phyloP scores from a whole-genome alignment of 2,329 filamentous ascomycete species.

The Microcyclosporella mali region DNA sequence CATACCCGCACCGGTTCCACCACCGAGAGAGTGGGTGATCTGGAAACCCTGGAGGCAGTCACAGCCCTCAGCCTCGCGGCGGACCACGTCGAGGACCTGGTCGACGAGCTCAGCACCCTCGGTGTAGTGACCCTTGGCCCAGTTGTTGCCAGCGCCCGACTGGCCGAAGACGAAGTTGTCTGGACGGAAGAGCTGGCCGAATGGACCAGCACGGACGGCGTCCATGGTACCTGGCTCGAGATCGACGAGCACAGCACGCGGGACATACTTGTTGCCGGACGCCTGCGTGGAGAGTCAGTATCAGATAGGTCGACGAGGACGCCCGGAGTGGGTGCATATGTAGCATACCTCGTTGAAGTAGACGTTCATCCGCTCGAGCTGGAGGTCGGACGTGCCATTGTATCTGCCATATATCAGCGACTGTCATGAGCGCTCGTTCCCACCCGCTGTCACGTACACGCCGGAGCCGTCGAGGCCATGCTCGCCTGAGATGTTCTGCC shows the following conservation, averaged over 20 bases:
- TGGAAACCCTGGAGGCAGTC: slow-evolving; percentile 99
- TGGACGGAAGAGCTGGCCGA: slow-evolving; percentile 98
- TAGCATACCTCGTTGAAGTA: slow-evolving; percentile 85
- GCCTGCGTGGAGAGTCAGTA: slow-evolving; percentile 51
- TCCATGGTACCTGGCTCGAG: slow-evolving; percentile 99
- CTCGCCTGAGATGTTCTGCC: slow-evolving; percentile 59
- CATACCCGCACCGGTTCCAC: slow-evolving; percentile 99
- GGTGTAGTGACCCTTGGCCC: slow-evolving; percentile 99
- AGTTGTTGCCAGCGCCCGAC: slow-evolving; percentile 99
- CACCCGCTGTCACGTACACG: slow-evolving; percentile 61
- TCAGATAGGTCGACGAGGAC: slow-evolving; percentile 1
- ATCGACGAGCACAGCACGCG: slow-evolving; percentile 98
- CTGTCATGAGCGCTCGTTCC: slow-evolving; percentile 1
- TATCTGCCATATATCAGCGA: slow-evolving; percentile 55
- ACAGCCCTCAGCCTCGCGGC: slow-evolving; percentile 96
- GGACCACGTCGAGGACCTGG: slow-evolving; percentile 95
- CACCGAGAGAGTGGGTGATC: slow-evolving; percentile 99
- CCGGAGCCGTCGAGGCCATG: slow-evolving; percentile 97
- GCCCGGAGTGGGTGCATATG: background rate
- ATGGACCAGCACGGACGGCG: slow-evolving; percentile 93
- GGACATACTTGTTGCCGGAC: slow-evolving; percentile 97
- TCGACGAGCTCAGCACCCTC: slow-evolving; percentile 99
- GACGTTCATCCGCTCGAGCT: slow-evolving; percentile 99
- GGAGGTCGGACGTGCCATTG: slow-evolving; percentile 96
- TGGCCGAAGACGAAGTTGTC: slow-evolving; percentile 99